Evolutionary conservation across 2,329 filamentous ascomycete species (phyloP).

Genomic region (Cladosporium sp.): DNA sequence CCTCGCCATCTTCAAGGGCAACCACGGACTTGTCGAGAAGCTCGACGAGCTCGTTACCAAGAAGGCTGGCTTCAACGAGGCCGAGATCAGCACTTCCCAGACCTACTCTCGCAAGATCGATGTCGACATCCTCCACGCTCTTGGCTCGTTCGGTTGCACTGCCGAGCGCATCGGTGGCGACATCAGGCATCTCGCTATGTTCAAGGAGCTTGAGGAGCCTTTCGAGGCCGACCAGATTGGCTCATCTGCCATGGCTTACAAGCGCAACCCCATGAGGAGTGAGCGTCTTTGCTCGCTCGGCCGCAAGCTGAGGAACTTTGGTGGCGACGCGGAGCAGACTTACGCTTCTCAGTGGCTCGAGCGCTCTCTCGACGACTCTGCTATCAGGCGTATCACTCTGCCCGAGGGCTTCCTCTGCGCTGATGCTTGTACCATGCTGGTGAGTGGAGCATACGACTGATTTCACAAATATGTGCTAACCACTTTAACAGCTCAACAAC

Average conservation of each 20-base stretch:
- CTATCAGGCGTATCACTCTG: conserved; percentile 61
- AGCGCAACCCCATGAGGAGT: conserved; percentile 62
- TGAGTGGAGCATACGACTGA: conserved; percentile 20
- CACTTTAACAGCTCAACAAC: conserved; percentile 54
- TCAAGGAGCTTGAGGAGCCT: conserved; percentile 85
- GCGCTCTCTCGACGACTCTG: conserved; percentile 74
- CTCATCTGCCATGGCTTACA: conserved; percentile 67
- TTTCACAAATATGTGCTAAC: conserved; percentile 11
- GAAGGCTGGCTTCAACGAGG: conserved; percentile 65
- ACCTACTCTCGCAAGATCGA: conserved; percentile 84
- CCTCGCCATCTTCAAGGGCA: conserved; percentile 66
- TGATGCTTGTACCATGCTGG: conserved; percentile 63
- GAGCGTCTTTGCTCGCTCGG: conserved; percentile 64
- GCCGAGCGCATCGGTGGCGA: conserved; percentile 74
- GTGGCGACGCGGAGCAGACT: conserved; percentile 63
- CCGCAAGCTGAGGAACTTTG: conserved; percentile 53
- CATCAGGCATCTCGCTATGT: conserved; percentile 70
- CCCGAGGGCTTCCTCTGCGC: conserved; percentile 53
- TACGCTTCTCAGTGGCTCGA: conserved; percentile 76
- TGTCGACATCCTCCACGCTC: conserved; percentile 75
- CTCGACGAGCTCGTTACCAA: conserved; percentile 65
- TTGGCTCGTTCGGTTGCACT: conserved; percentile 76
- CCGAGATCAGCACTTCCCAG: conserved; percentile 69
- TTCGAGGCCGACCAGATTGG: conserved; percentile 80
- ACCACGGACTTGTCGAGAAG: conserved; percentile 62